Conservation (phyloP, 176 grass and related monocot genomes). For the Lolium perenne region DNA sequence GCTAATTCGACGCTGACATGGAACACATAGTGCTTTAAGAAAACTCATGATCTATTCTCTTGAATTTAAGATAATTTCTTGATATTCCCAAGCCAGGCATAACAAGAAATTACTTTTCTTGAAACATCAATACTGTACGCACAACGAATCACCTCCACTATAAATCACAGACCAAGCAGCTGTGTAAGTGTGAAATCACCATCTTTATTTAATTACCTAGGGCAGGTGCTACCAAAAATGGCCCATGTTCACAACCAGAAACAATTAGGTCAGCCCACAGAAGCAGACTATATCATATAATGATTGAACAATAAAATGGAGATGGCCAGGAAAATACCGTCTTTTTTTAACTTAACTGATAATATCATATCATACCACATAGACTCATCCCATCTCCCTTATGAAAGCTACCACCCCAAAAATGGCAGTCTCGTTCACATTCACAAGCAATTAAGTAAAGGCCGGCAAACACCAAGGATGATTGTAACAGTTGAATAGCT, state of each 20-base stretch:
- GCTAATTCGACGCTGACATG: not conserved
- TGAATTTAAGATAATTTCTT: not conserved
- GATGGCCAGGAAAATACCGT: not conserved
- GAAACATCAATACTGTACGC: not conserved
- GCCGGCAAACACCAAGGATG: no score
- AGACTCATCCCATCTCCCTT: not conserved
- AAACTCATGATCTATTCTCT: not conserved
- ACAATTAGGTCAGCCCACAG: not conserved
- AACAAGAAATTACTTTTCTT: conserved; percentile 2
- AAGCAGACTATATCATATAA: not conserved
- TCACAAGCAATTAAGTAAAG: no score
- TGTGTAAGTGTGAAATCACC: not conserved
- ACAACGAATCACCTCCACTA: not conserved
- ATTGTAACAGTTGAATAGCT: no score
- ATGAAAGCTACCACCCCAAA: not conserved
- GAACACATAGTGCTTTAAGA: not conserved
- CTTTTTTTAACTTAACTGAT: not conserved
- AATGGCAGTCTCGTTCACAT: not conserved
- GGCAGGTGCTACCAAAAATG: not conserved
- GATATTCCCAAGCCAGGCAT: not conserved
- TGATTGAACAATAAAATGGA: not conserved
- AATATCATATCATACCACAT: not conserved
- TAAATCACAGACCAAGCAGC: conserved; percentile 8
- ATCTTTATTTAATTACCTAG: not conserved
- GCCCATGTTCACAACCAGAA: not conserved